A percentile compares a stretch with the other conserved stretches of the same genome.
Conservation (phyloP, 768 basidiomycete species). For the Pseudohyphozyma bogoriensis region DNA sequence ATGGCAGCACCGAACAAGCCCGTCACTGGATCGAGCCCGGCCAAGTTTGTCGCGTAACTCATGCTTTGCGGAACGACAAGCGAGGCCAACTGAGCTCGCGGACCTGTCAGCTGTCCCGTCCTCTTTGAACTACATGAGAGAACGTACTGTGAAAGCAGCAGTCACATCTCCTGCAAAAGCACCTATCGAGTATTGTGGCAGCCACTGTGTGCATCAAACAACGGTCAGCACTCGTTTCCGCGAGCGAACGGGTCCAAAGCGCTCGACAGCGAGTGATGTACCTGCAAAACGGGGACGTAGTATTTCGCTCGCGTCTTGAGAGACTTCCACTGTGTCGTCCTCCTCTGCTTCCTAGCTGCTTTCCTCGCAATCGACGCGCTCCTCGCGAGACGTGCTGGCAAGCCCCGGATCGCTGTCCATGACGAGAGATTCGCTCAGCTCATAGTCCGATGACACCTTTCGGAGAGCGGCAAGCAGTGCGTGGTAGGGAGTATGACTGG, state of each 20-base stretch:
- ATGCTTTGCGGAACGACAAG: conserved; percentile 32
- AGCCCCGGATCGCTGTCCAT: too few relatives aligned
- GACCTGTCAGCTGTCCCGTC: too few relatives aligned
- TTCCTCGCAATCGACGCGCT: background rate
- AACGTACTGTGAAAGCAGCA: conserved; percentile 26
- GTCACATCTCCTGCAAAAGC: conserved; percentile 23
- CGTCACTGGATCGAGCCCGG: conserved; percentile 26
- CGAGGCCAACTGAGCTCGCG: conserved; percentile 23
- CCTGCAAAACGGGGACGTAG: background rate
- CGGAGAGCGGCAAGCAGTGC: too few relatives aligned
- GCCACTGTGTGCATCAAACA: conserved; percentile 27
- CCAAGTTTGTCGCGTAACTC: conserved; percentile 31
- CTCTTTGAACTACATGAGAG: too few relatives aligned
- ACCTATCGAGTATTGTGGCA: conserved; percentile 21
- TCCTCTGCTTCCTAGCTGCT: background rate
- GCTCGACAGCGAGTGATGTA: background rate
- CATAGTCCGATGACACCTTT: too few relatives aligned
- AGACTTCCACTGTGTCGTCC: background rate
- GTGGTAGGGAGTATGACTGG: too few relatives aligned
- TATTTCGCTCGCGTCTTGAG: background rate
- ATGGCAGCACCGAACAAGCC: conserved; percentile 32
- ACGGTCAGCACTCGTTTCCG: conserved; percentile 7
- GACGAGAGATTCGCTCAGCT: too few relatives aligned
- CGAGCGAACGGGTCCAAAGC: too few relatives aligned
- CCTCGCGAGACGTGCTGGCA: background rate